Conservation (phyloP, 2,329 filamentous ascomycete genomes). For the Curvularia lunata region DNA sequence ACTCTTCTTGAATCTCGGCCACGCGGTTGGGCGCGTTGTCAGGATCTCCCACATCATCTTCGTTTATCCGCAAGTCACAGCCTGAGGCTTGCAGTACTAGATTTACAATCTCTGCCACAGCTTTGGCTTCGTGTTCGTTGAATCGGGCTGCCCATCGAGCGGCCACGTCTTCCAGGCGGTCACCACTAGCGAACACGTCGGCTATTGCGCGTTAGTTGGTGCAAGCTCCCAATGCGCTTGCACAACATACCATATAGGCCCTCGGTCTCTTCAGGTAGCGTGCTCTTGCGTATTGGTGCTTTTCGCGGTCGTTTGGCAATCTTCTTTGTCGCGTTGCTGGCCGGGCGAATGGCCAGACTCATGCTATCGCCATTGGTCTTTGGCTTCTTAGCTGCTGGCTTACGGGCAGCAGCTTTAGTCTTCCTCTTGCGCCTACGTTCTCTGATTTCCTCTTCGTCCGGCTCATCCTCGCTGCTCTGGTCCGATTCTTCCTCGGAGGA, state of each 20-base stretch:
- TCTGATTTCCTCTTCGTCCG: constrained; percentile 49
- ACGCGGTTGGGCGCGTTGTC: constrained; percentile 83
- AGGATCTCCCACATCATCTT: constrained; percentile 85
- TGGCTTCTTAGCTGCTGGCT: constrained; percentile 59
- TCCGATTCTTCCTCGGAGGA: constrained; percentile 38
- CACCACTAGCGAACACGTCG: constrained; percentile 64
- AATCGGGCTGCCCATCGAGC: constrained; percentile 65
- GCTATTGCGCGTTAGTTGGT: constrained; percentile 50
- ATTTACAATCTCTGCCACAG: constrained; percentile 66
- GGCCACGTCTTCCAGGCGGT: constrained; percentile 62
- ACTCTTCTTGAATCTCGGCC: constrained; percentile 84
- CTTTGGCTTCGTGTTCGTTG: constrained; percentile 60
- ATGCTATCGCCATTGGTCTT: constrained; percentile 60
- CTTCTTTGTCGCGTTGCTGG: constrained; percentile 49
- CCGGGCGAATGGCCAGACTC: constrained; percentile 62
- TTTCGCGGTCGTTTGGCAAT: constrained; percentile 54
- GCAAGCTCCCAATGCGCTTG: constrained; percentile 1
- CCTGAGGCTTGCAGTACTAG: constrained; percentile 73
- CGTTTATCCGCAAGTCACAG: constrained; percentile 77
- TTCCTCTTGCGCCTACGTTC: constrained; percentile 46
- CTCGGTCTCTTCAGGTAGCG: constrained; percentile 57
- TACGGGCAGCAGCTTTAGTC: constrained; percentile 33
- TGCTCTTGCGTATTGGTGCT: constrained; percentile 58
- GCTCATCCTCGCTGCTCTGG: constrained; percentile 47
- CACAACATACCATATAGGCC: constrained; percentile 61